These are phyloP conservation scores for Lithohypha guttulata DNA, from an alignment of 2,329 filamentous ascomycete species.

Conservation along the genomic window DNA sequence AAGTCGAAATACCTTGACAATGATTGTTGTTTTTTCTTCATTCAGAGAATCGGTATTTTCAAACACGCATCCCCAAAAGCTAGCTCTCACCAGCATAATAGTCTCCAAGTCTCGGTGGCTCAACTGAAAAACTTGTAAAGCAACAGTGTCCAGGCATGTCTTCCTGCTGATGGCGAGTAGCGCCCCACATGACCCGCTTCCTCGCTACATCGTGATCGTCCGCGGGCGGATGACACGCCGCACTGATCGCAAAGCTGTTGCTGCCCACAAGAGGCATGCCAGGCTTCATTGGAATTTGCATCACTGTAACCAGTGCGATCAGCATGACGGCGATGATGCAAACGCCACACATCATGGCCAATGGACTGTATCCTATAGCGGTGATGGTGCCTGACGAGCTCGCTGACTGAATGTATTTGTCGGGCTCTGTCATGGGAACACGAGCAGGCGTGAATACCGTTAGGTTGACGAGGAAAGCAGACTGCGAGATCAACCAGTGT, in stretches of 20 bases:
- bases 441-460: not conserved
- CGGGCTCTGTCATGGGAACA: not conserved
- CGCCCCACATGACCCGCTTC: slow-evolving; percentile 10
- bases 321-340: slow-evolving; percentile 14
- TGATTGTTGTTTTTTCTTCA: too few species aligned
- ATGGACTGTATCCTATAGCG: slow-evolving; percentile 20
- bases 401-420: not conserved
- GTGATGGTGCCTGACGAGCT: slow-evolving; percentile 10
- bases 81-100: not conserved
- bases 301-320: slow-evolving; percentile 13
- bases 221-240: slow-evolving; percentile 24
- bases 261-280: slow-evolving; percentile 25
- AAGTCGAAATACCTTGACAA: too few species aligned
- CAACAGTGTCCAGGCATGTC: not conserved
- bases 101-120: not conserved
- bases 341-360: slow-evolving; percentile 19
- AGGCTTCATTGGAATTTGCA: slow-evolving; percentile 17
- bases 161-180: not conserved
- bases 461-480: slow-evolving; percentile 33
- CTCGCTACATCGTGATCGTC: slow-evolving; percentile 5
- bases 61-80: too few species aligned
- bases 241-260: slow-evolving; percentile 27
- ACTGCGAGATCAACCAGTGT: slow-evolving; percentile 39
- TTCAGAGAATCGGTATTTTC: too few species aligned
- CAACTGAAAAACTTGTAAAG: not conserved